Conservation (phyloP, 768 basidiomycete species). For the Boletus sensibilis region DNA sequence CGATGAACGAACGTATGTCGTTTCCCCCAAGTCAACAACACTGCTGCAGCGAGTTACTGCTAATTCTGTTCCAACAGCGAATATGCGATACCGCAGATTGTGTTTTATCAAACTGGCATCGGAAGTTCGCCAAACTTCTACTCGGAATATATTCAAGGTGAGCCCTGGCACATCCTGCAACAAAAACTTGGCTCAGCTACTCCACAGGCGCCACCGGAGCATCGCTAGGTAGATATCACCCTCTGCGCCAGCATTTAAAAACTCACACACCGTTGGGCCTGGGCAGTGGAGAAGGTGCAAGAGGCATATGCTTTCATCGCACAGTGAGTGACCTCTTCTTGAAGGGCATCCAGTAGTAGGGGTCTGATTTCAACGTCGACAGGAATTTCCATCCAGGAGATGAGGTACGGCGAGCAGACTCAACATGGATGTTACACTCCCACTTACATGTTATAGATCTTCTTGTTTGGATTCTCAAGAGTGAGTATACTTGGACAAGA, state of each 20-base stretch:
- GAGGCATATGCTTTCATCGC: constrained; percentile 81
- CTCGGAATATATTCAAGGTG: constrained; percentile 61
- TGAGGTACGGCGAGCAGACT: constrained; percentile 44
- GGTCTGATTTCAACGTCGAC: not conserved
- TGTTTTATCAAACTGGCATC: constrained; percentile 64
- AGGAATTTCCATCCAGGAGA: constrained; percentile 74
- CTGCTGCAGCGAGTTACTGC: not conserved
- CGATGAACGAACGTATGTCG: constrained; percentile 41
- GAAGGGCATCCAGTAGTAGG: not conserved
- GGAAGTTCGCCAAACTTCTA: constrained; percentile 57
- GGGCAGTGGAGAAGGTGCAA: constrained; percentile 66
- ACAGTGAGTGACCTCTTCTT: constrained; percentile 49
- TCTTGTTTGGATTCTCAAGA: constrained; percentile 75
- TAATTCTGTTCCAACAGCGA: constrained; percentile 22
- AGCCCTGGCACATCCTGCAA: constrained; percentile 5
- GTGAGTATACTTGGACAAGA: constrained; percentile 34
- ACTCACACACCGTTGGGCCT: constrained; percentile 2
- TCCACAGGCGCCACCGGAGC: constrained; percentile 59
- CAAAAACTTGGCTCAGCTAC: constrained; percentile 5
- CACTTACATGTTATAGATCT: constrained; percentile 48
- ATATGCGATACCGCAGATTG: constrained; percentile 54
- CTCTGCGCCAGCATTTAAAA: not conserved
- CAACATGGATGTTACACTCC: not conserved
- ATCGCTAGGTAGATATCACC: constrained; percentile 47
- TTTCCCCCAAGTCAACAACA: not conserved